Evolutionary conservation across 73 alveolate genomes (phyloP), one percentile per base, ranked within the genome.

Genomic region (Stentor coeruleus): DNA sequence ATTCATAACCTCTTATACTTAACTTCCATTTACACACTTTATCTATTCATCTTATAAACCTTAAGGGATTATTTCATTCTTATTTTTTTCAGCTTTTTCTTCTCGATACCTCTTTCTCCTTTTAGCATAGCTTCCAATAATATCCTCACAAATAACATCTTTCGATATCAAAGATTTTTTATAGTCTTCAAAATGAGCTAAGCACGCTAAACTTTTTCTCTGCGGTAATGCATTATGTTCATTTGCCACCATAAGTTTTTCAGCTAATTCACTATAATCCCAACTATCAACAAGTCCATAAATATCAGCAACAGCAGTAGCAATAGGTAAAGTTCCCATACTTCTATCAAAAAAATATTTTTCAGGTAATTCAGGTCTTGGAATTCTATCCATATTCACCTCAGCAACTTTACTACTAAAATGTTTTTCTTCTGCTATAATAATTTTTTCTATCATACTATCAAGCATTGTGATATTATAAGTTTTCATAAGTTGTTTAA

Each of bases 251-350:
- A 66, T 66, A 28, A 66, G 39, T 33, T 20, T 20, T 66, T 66
- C 79, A 1, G 79, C 39, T 66, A 66, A 66, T 66, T 66, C 37
- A 20, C 33, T 20, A 11, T 20, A 31, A 66, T 20, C 40, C 26
- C n/a, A 20, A 66, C 15, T 20, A 2, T 66, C 79, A 66, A 66
- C n/a, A 20, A 66, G n/a, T 31, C 79, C 79, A 66, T 26, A 66
- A 66, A 33, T 33, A 66, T 66, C 79, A 1, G 40, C 79, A 0
- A 66, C 40, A 1, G 79, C n/a, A 66, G 79, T 66, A 20, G 79
- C 36, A 66, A 66, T 66, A 20, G 79, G 79, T 2, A 66, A 66
- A 66, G 79, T 20, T 33, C 79, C 79, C 79, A 66, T 66, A 40
- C 79, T 66, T 66, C 79, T 66, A 20, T 66, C 79, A 66, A 66